phyloP scores from a whole-genome alignment of 2,329 filamentous ascomycete species.

The Fusarium oxysporum region DNA sequence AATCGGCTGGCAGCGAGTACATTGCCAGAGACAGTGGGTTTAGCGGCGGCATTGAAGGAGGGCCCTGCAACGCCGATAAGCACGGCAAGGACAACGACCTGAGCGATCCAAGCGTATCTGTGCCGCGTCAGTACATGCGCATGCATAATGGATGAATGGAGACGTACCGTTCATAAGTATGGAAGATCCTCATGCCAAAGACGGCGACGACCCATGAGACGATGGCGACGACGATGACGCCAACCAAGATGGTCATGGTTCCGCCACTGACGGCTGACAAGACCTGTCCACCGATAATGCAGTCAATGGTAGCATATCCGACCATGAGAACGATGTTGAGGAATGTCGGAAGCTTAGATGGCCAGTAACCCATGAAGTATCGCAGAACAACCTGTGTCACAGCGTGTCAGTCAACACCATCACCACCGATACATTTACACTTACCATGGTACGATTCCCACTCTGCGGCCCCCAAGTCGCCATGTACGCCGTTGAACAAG shows the following conservation, averaged over 20 bases:
- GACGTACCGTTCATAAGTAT: slow-evolving; percentile 73
- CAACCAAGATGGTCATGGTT: slow-evolving; percentile 76
- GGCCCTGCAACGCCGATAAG: slow-evolving; percentile 73
- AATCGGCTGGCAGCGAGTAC: slow-evolving; percentile 69
- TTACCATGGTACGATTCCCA: slow-evolving; percentile 79
- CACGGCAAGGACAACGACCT: slow-evolving; percentile 81
- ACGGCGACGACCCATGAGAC: slow-evolving; percentile 79
- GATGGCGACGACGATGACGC: slow-evolving; percentile 80
- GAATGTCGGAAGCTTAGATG: slow-evolving; percentile 48
- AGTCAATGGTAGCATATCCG: slow-evolving; percentile 82
- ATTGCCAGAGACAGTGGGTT: slow-evolving; percentile 69
- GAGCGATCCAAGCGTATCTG: slow-evolving; percentile 64
- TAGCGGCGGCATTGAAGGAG: slow-evolving; percentile 73
- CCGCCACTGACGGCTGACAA: slow-evolving; percentile 76
- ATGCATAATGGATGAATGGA: fast-evolving
- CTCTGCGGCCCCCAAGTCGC: slow-evolving; percentile 80
- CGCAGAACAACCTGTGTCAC: slow-evolving; percentile 69
- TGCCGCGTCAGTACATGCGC: slow-evolving; percentile 1
- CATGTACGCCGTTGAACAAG: slow-evolving; percentile 79
- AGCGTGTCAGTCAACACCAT: slow-evolving; percentile 4
- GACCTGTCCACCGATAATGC: slow-evolving; percentile 83
- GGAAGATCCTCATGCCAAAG: slow-evolving; percentile 67
- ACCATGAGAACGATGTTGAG: slow-evolving; percentile 70
- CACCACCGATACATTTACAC: neutral
- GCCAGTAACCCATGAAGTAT: slow-evolving; percentile 79